Conservation (phyloP, 768 basidiomycete species). For the Crucibulum laeve region DNA sequence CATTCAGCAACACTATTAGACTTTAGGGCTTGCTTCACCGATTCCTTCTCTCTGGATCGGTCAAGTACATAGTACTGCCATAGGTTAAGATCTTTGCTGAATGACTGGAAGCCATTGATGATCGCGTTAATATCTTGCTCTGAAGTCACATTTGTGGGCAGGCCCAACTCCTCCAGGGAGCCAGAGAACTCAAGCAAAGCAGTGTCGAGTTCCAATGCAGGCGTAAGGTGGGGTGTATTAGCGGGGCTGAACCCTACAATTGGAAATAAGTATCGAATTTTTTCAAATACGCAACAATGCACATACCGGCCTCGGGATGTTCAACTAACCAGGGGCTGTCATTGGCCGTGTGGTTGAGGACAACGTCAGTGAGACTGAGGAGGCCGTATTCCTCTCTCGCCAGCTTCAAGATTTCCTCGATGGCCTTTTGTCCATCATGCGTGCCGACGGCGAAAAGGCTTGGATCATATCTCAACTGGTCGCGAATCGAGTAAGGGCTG, state of each 20-base stretch:
- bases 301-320: constrained; percentile 91
- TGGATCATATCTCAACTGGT: constrained; percentile 83
- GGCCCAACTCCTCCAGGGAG: constrained; percentile 55
- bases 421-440: constrained; percentile 49
- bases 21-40: constrained; percentile 51
- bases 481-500: constrained; percentile 90
- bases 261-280: background rate
- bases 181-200: constrained; percentile 80
- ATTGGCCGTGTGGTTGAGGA: constrained; percentile 95
- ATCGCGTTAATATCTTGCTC: constrained; percentile 66
- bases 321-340: constrained; percentile 88
- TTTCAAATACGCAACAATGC: background rate
- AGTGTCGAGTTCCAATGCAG: constrained; percentile 90
- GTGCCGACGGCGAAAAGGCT: constrained; percentile 51
- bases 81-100: constrained; percentile 62
- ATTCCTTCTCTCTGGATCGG: constrained; percentile 54
- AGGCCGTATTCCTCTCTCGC: constrained; percentile 87
- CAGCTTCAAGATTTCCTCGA: constrained; percentile 61
- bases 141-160: constrained; percentile 69
- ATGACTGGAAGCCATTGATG: constrained; percentile 54
- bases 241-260: constrained; percentile 77
- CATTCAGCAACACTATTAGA: constrained; percentile 47
- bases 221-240: constrained; percentile 87
- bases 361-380: constrained; percentile 89
- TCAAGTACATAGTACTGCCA: constrained; percentile 97